Conservation (phyloP, 768 basidiomycete species). For the Phanerochaete carnosa region DNA sequence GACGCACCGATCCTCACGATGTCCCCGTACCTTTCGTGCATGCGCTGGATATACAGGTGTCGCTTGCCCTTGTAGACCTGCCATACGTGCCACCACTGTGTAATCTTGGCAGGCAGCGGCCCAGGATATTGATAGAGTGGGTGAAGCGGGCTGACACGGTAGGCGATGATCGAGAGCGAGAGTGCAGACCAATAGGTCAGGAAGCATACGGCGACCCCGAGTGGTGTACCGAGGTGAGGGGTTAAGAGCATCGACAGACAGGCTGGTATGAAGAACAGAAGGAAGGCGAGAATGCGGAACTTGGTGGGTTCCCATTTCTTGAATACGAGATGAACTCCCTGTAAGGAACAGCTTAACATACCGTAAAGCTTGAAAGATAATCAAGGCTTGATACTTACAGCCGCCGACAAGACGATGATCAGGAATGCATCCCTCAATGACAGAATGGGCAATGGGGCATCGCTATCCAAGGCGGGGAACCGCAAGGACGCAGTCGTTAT, state of each 20-base stretch:
- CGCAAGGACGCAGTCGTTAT: neutral
- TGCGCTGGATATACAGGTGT: slow-evolving; percentile 39
- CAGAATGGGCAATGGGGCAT: neutral
- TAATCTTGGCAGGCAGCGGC: slow-evolving; percentile 14
- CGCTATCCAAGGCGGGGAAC: neutral
- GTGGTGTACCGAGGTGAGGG: slow-evolving; percentile 5
- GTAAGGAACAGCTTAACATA: neutral
- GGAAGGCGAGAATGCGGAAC: slow-evolving; percentile 12
- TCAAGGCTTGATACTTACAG: neutral
- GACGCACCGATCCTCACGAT: slow-evolving; percentile 52
- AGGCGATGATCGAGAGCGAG: slow-evolving; percentile 13
- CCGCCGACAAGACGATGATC: neutral
- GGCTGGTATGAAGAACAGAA: slow-evolving; percentile 13
- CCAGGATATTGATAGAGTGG: slow-evolving; percentile 23
- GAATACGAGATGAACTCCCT: slow-evolving; percentile 13
- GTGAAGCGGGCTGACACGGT: slow-evolving; percentile 22
- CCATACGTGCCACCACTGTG: slow-evolving; percentile 14
- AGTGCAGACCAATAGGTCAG: slow-evolving; percentile 29
- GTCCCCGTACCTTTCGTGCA: slow-evolving; percentile 55
- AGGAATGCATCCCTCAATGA: neutral
- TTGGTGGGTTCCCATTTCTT: slow-evolving; percentile 14
- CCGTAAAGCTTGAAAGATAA: neutral
- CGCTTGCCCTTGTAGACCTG: slow-evolving; percentile 27
- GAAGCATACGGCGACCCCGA: slow-evolving; percentile 7
- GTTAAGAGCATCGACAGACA: slow-evolving; percentile 6